A percentile compares a stretch with the other conserved stretches of the same genome.
phyloP scores from a whole-genome alignment of 2,329 filamentous ascomycete genomes.

The Pezicula neosporulosa region DNA sequence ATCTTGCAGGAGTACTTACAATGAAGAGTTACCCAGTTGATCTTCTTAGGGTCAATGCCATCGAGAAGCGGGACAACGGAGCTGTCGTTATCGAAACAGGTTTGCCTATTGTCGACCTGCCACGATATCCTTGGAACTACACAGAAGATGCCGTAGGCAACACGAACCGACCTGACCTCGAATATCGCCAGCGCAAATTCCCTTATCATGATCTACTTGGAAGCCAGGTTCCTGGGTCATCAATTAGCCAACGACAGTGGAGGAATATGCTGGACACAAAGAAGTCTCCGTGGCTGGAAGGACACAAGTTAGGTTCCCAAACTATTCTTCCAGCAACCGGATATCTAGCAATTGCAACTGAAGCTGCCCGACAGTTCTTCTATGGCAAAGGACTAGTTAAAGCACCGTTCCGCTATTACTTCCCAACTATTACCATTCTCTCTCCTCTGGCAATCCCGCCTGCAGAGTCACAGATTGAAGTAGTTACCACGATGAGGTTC shows the following conservation, averaged over 20 bases:
- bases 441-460: not conserved
- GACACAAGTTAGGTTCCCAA: conserved; percentile 43
- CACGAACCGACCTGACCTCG: conserved; percentile 43
- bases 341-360: conserved; percentile 43
- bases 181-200: conserved; percentile 33
- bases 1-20: conserved; percentile 6
- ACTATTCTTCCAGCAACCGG: conserved; percentile 43
- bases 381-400: not conserved
- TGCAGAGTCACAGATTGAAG: not conserved
- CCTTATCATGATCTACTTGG: conserved; percentile 36
- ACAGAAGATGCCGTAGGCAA: conserved; percentile 42
- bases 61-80: not conserved
- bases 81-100: not conserved
- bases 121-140: conserved; percentile 47
- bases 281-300: conserved; percentile 36
- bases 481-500: not conserved
- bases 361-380: conserved; percentile 32
- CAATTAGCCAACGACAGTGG: conserved; percentile 9
- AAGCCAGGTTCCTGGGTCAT: conserved; percentile 20
- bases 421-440: not conserved
- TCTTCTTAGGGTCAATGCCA: conserved; percentile 3
- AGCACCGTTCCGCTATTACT: not conserved
- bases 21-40: conserved; percentile 3
- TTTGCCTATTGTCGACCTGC: conserved; percentile 24
- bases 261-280: conserved; percentile 27